Percentiles rank a stretch among this genome's conserved stretches.
These are phyloP conservation scores for Curvularia lunata DNA, from an alignment of 2,329 filamentous ascomycete species.

Conservation along the genomic window DNA sequence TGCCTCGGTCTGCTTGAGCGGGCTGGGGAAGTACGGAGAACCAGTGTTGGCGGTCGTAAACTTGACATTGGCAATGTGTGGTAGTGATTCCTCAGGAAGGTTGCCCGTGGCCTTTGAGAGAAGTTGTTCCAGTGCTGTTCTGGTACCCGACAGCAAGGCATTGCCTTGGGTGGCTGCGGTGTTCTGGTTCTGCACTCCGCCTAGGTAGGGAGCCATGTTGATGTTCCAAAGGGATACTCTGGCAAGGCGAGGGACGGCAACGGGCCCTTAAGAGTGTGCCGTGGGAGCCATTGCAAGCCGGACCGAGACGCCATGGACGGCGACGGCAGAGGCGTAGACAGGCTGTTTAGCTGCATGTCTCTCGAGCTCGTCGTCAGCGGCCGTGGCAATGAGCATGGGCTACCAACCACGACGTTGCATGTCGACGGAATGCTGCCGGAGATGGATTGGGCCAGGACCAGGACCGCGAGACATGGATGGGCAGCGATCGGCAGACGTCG, in stretches of 20 bases:
- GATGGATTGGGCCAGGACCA: constrained; percentile 5
- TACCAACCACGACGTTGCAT: constrained; percentile 21
- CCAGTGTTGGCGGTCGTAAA: constrained; percentile 49
- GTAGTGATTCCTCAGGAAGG: constrained; percentile 42
- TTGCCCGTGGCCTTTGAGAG: constrained; percentile 42
- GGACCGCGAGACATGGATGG: constrained; percentile 6
- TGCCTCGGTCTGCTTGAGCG: constrained; percentile 61
- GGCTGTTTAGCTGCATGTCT: constrained; percentile 28
- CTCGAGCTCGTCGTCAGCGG: constrained; percentile 11
- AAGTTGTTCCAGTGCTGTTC: constrained; percentile 41
- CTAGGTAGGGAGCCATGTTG: constrained; percentile 41
- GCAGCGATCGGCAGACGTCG: constrained; percentile 17
- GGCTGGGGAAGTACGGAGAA: constrained; percentile 51
- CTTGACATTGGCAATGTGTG: constrained; percentile 37
- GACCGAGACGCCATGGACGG: constrained; percentile 14
- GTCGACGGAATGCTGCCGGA: constrained; percentile 14
- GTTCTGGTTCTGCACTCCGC: constrained; percentile 18
- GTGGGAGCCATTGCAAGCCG: constrained; percentile 8
- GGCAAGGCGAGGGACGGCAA: constrained; percentile 7
- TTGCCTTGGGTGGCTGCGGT: constrained; percentile 27
- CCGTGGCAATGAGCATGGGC: constrained; percentile 24
- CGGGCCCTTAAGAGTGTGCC: constrained; percentile 7
- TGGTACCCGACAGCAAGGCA: constrained; percentile 45
- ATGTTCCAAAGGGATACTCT: background rate
- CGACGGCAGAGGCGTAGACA: constrained; percentile 20